Conservation (phyloP, 345 rosid species). For the thale cress (Arabidopsis thaliana) region TAIR10.1 NC_003076.8:4752501-4753000, state of each 20-base stretch:
- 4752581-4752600: slow-evolving; percentile 91
- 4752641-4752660: slow-evolving; percentile 40
- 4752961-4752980: neutral
- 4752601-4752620: slow-evolving; percentile 69
- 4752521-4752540: slow-evolving; percentile 86
- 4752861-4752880: slow-evolving; percentile 31
- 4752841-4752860: slow-evolving; percentile 22
- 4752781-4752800: slow-evolving; percentile 44
- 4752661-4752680: slow-evolving; percentile 50
- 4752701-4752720: slow-evolving; percentile 42
- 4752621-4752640: slow-evolving; percentile 69
- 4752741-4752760: slow-evolving; percentile 63
- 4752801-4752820: slow-evolving; percentile 44
- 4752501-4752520: slow-evolving; percentile 96
- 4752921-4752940: slow-evolving; percentile 5
- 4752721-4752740: slow-evolving; percentile 37
- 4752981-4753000: slow-evolving; percentile 16
- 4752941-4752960: slow-evolving; percentile 16
- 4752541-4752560: slow-evolving; percentile 86
- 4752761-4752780: slow-evolving; percentile 68
- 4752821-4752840: slow-evolving; percentile 28
- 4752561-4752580: slow-evolving; percentile 98
- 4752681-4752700: slow-evolving; percentile 50
- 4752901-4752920: slow-evolving; percentile 12
- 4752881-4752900: neutral